phyloP scores from a whole-genome alignment of 495 filamentous ascomycete genomes.

The Evansstolkia leycettana region DNA sequence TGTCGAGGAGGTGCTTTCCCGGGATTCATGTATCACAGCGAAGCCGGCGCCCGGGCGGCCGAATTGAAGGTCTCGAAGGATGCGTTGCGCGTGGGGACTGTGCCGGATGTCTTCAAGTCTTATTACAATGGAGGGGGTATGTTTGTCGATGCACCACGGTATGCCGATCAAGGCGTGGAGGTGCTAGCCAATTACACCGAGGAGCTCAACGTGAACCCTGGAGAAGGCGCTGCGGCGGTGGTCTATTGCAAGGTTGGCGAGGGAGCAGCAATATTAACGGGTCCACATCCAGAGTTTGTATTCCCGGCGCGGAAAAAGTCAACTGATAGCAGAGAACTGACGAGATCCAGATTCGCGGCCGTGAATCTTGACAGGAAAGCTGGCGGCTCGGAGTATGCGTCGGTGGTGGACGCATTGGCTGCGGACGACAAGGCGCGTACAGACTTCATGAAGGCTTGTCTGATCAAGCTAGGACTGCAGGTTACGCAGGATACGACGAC shows the following conservation, averaged over 20 bases:
- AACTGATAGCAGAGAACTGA: conserved; percentile 7
- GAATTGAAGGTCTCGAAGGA: conserved; percentile 53
- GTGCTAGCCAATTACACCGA: conserved; percentile 73
- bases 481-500: conserved; percentile 55
- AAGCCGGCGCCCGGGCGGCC: conserved; percentile 68
- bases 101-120: conserved; percentile 53
- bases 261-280: conserved; percentile 70
- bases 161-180: conserved; percentile 54
- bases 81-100: conserved; percentile 36
- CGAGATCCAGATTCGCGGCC: conserved; percentile 58
- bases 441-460: conserved; percentile 69
- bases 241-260: conserved; percentile 82
- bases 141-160: conserved; percentile 69
- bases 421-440: conserved; percentile 58
- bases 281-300: conserved; percentile 87
- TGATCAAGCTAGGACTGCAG: conserved; percentile 71
- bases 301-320: background rate
- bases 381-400: conserved; percentile 50
- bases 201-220: conserved; percentile 64
- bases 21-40: conserved; percentile 86
- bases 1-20: conserved; percentile 81
- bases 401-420: conserved; percentile 55
- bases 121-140: conserved; percentile 96
- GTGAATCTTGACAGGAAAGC: conserved; percentile 57
- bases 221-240: conserved; percentile 58